Base-by-base conservation (phyloP, 2,329 filamentous ascomycete genomes). In the Fusarium staphyleae region DNA sequence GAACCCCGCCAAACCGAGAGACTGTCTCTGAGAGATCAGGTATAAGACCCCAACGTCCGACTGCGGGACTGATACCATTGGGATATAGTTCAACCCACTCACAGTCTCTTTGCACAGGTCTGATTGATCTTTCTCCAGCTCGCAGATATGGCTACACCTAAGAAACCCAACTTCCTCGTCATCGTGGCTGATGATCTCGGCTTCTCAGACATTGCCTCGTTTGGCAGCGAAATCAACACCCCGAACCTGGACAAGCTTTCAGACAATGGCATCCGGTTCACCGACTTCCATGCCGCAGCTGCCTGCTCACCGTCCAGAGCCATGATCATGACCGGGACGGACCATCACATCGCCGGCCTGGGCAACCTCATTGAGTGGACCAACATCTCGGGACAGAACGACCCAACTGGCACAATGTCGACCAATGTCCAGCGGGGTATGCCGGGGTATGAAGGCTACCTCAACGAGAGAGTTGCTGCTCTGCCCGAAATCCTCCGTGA, bases 291-390 rank as follows among this genome's bases (percentile, higher is more conserved):
- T 63, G 81, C 83, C 2, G 84, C 85, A 0, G 81, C 84, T 3
- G 83, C 84, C 42, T 87, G 83, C 66, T 86, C 83, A 45, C 85
- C 85, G 2, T 84, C 82, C 3, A 75, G 84, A 39, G 81, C 84
- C 42, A 87, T 87, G 84, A 80, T 87, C 62, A 81, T 87, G 77
- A 85, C 82, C 0, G 84, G 84, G 4, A 87, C 84, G 1, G 54
- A 57, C 37, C 48, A 51, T 9, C 59, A 62, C 44, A 50, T 62
- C 10, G 50, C 50, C 15, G 57, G 59, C 3, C 44, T 60, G 19
- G 59, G 57, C 9, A 55, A 48, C 52, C 69, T 86, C 52, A 78
- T 82, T 54, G 82, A 85, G 71, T 85, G 42, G 48, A 59, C 52
- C 33, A 50, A 57, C 39, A 16, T 54, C 4, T 51, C 45, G 0